phyloP scores from a whole-genome alignment of 495 filamentous ascomycete species.

The Alectoria sarmentosa region DNA sequence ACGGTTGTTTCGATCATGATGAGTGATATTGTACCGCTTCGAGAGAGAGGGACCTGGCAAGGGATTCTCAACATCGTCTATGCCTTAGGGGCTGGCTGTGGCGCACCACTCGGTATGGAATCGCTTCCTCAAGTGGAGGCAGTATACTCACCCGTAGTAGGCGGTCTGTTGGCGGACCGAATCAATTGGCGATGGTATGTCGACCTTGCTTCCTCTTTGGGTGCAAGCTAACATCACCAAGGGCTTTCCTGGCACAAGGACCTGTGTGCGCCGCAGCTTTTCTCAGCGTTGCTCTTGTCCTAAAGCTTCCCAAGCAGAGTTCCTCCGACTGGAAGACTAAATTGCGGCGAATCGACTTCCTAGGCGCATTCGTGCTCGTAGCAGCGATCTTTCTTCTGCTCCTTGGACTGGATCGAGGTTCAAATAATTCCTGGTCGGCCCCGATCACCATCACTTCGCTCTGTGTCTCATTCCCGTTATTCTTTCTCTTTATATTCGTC shows the following conservation, averaged over 20 bases:
- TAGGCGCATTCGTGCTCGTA: slow-evolving; percentile 65
- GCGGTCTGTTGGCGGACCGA: slow-evolving; percentile 64
- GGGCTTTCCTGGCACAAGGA: slow-evolving; percentile 65
- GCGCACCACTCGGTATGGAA: slow-evolving; percentile 58
- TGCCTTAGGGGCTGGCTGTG: slow-evolving; percentile 59
- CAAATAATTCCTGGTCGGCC: slow-evolving; percentile 62
- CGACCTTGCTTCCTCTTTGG: background rate
- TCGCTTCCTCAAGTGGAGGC: slow-evolving; percentile 2
- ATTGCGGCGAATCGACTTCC: slow-evolving; percentile 69
- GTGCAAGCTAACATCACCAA: slow-evolving; percentile 22
- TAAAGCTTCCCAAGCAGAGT: slow-evolving; percentile 54
- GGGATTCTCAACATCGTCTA: slow-evolving; percentile 78
- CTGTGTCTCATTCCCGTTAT: slow-evolving; percentile 50
- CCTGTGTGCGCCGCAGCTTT: slow-evolving; percentile 66
- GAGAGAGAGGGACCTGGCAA: slow-evolving; percentile 75
- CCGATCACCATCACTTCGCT: slow-evolving; percentile 54
- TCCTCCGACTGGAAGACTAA: slow-evolving; percentile 55
- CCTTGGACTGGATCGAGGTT: slow-evolving; percentile 70
- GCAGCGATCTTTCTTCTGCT: slow-evolving; percentile 64
- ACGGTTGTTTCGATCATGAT: slow-evolving; percentile 71
- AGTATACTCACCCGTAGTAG: slow-evolving; percentile 21
- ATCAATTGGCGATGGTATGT: slow-evolving; percentile 77
- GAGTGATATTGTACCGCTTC: slow-evolving; percentile 67
- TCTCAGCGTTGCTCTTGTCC: slow-evolving; percentile 50
- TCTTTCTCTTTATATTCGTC: slow-evolving; percentile 60